Conservation (phyloP, 148 eudicot species). For the Agrostemma githago region DNA sequence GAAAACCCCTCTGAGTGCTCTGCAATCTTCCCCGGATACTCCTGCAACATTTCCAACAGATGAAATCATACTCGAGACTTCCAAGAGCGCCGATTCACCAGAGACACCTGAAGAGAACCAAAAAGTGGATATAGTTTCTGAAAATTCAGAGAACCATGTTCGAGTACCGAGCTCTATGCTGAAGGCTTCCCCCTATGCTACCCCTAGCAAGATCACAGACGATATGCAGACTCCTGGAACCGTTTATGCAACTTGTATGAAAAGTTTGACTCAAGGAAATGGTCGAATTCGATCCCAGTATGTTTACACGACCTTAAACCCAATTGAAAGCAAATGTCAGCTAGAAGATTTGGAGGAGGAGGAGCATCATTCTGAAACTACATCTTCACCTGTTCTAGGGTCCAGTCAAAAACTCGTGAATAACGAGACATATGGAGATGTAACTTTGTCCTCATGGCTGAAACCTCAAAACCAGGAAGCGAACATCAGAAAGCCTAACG, state of each 20-base stretch:
- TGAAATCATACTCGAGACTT: slow-evolving; percentile 33
- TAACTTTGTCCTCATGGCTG: slow-evolving; percentile 60
- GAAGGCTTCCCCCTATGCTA: slow-evolving; percentile 71
- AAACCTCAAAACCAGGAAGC: slow-evolving; percentile 32
- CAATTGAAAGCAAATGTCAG: slow-evolving; percentile 37
- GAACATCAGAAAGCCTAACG: slow-evolving; percentile 28
- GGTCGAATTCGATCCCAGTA: slow-evolving; percentile 78
- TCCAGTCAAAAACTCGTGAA: slow-evolving; percentile 26
- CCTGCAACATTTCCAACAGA: slow-evolving; percentile 27
- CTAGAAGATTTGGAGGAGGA: slow-evolving; percentile 35
- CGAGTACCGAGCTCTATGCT: slow-evolving; percentile 29
- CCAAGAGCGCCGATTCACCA: slow-evolving; percentile 43
- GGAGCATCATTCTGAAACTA: slow-evolving; percentile 25
- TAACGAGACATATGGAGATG: slow-evolving; percentile 38
- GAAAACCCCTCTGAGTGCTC: slow-evolving; percentile 16
- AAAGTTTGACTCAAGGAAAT: slow-evolving; percentile 34
- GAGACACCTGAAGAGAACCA: slow-evolving; percentile 27
- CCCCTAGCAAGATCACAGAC: slow-evolving; percentile 62
- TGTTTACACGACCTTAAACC: slow-evolving; percentile 53
- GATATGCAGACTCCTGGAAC: slow-evolving; percentile 99
- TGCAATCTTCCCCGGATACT: slow-evolving; percentile 17
- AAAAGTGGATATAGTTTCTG: slow-evolving; percentile 10
- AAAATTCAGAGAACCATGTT: slow-evolving; percentile 30
- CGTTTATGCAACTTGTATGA: slow-evolving; percentile 54
- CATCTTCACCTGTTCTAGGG: slow-evolving; percentile 16